Percentiles rank a stretch among this genome's conserved stretches.
These are phyloP conservation scores for Micractinium conductrix DNA, from an alignment of 139 green algal genomes.

Conservation along the genomic window DNA sequence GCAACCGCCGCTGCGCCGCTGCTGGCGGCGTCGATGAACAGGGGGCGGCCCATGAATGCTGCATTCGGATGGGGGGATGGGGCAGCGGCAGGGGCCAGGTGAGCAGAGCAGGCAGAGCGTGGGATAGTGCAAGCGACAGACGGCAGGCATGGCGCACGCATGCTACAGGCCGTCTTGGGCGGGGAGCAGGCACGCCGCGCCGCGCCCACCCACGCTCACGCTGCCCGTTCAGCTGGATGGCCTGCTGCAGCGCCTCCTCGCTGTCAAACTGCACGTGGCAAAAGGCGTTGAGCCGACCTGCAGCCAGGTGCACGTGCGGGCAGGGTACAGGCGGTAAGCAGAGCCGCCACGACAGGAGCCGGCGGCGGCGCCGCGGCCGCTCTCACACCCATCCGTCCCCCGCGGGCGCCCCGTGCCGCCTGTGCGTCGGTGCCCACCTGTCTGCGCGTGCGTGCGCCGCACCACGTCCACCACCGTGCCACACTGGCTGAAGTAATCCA, in stretches of 20 bases:
- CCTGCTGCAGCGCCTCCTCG: constrained; percentile 54
- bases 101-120: not conserved
- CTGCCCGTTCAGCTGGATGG: constrained; percentile 57
- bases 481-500: constrained; percentile 70
- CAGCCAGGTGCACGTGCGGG: no score
- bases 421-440: no score
- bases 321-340: not conserved
- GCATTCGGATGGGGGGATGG: not conserved
- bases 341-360: no score
- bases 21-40: constrained; percentile 58
- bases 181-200: not conserved
- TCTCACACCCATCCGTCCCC: no score
- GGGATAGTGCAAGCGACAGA: not conserved
- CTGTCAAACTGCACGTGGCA: constrained; percentile 73
- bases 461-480: constrained; percentile 72
- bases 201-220: not conserved
- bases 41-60: constrained; percentile 28
- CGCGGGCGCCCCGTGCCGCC: no score
- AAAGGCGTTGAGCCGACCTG: constrained; percentile 62
- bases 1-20: not conserved
- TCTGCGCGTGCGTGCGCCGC: constrained; percentile 44
- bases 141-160: not conserved
- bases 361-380: no score
- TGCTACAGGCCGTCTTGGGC: not conserved
- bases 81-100: not conserved